phyloP scores from a whole-genome alignment of 2,329 filamentous ascomycete species.

The Fusarium sp. region DNA sequence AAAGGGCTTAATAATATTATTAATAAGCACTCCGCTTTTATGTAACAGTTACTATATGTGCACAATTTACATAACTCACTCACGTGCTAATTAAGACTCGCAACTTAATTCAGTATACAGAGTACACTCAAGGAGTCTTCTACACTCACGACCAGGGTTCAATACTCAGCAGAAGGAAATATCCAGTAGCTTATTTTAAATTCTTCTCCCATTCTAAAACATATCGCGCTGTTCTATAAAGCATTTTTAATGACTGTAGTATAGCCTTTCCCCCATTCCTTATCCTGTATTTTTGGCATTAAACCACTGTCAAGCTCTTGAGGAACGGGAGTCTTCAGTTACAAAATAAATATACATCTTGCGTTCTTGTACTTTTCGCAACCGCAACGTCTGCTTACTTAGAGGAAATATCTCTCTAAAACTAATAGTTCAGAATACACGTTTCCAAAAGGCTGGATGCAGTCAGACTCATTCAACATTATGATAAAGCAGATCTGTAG shows the following conservation, averaged over 20 bases:
- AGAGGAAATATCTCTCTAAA: fast-evolving
- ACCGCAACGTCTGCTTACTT: fast-evolving
- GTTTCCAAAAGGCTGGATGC: not conserved
- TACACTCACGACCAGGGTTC: not conserved
- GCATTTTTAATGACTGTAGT: fast-evolving
- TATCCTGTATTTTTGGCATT: too few species aligned
- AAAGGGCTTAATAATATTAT: not conserved
- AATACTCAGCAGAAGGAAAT: fast-evolving
- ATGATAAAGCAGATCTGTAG: not conserved
- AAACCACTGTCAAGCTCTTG: too few species aligned
- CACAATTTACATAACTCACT: not conserved
- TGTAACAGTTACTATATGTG: fast-evolving
- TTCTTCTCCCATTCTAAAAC: fast-evolving
- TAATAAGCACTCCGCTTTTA: not conserved
- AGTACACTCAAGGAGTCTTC: not conserved
- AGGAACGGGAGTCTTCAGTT: too few species aligned
- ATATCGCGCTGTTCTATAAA: fast-evolving
- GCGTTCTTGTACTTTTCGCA: fast-evolving
- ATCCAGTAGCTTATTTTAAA: too few species aligned
- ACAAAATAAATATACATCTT: too few species aligned
- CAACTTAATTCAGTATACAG: not conserved
- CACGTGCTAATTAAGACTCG: fast-evolving
- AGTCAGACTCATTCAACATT: not conserved
- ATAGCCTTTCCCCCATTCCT: too few species aligned
- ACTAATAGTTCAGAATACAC: fast-evolving